phyloP scores from a whole-genome alignment of 805 yeast genomes.

The Sungouiella blattae region DNA sequence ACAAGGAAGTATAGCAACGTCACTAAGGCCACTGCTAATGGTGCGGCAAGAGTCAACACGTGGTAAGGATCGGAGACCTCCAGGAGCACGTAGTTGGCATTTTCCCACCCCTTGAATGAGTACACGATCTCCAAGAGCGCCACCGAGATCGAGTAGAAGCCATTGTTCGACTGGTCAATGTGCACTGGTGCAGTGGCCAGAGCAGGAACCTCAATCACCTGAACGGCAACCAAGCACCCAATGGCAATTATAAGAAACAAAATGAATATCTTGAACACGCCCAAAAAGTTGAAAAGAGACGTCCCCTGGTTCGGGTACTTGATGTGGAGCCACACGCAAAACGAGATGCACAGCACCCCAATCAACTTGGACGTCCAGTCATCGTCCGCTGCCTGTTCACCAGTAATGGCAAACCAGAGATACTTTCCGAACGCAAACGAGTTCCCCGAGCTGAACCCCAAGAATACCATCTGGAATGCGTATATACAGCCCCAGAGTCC shows the following conservation, averaged over 20 bases:
- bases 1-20: constrained; percentile 55
- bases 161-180: constrained; percentile 28
- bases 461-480: constrained; percentile 51
- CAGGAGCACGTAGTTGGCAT: constrained; percentile 59
- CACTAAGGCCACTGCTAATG: constrained; percentile 51
- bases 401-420: constrained; percentile 36
- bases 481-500: constrained; percentile 37
- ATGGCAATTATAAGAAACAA: constrained; percentile 45
- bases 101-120: constrained; percentile 70
- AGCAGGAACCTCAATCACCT: constrained; percentile 21
- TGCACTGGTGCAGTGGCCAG: constrained; percentile 2
- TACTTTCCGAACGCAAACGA: constrained; percentile 65
- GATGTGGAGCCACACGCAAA: constrained; percentile 47
- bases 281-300: constrained; percentile 49
- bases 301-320: constrained; percentile 49
- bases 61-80: constrained; percentile 56
- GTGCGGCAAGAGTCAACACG: constrained; percentile 59
- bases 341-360: constrained; percentile 47
- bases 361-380: constrained; percentile 41
- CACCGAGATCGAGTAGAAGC: constrained; percentile 48
- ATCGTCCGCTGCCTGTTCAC: constrained; percentile 23
- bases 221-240: constrained; percentile 42
- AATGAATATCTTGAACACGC: constrained; percentile 50
- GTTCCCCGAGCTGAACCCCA: constrained; percentile 62
- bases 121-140: constrained; percentile 58